Conservation (phyloP, 2,329 filamentous ascomycete genomes). For the Venturia aucupariae region DNA sequence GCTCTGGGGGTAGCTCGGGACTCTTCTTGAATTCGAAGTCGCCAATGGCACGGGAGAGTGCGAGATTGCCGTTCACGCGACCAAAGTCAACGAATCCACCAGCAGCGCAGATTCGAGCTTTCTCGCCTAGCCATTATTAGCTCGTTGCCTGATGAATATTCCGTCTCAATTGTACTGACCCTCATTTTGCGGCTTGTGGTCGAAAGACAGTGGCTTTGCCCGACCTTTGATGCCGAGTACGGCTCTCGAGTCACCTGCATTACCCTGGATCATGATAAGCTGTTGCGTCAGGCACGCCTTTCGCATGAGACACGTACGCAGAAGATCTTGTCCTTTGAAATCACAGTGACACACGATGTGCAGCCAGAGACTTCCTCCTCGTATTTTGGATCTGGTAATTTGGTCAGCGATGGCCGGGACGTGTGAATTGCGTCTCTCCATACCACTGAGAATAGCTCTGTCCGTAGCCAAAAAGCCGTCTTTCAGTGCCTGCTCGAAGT, state of each 20-base stretch:
- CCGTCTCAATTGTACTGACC: conserved; percentile 40
- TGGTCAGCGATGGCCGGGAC: not conserved
- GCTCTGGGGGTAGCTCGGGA: conserved; percentile 90
- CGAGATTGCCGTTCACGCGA: conserved; percentile 95
- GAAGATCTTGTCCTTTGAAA: conserved; percentile 87
- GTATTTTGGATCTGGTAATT: conserved; percentile 73
- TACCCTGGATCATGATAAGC: conserved; percentile 53
- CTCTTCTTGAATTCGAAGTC: conserved; percentile 99
- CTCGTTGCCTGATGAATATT: not conserved
- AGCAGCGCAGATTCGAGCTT: conserved; percentile 88
- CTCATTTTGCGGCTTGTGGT: conserved; percentile 98
- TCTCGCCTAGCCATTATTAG: conserved; percentile 59
- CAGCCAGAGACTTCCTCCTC: conserved; percentile 97
- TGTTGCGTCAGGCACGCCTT: not conserved
- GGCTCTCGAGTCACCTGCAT: conserved; percentile 90
- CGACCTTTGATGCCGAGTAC: conserved; percentile 94
- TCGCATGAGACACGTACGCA: conserved; percentile 56
- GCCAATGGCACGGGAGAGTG: conserved; percentile 90
- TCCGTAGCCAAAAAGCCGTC: conserved; percentile 96
- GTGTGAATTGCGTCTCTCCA: conserved; percentile 17
- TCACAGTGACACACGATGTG: conserved; percentile 83
- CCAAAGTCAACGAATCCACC: conserved; percentile 98
- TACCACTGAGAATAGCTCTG: conserved; percentile 91
- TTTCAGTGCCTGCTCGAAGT: conserved; percentile 93
- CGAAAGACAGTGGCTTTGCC: conserved; percentile 95